Percentiles rank a stretch among this genome's conserved stretches.
These are phyloP conservation scores for Kodamaea sp. DNA, from an alignment of 1,139 yeast genomes.

Conservation along the genomic window DNA sequence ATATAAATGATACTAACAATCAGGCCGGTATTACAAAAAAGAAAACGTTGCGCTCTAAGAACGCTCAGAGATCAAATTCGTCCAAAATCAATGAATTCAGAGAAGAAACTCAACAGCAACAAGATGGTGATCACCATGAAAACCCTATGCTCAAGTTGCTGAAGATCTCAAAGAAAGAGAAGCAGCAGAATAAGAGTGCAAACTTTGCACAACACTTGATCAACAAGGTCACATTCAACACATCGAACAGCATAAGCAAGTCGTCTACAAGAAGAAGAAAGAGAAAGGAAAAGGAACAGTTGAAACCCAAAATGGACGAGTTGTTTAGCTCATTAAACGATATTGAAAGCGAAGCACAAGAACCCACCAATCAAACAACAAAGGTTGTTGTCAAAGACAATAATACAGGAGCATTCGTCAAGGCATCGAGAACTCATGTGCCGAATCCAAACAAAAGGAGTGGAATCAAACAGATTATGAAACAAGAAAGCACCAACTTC, in stretches of 20 bases:
- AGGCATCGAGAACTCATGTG: constrained; percentile 6
- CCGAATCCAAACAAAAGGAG: constrained; percentile 58
- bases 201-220: constrained; percentile 27
- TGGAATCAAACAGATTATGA: constrained; percentile 54
- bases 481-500: constrained; percentile 54
- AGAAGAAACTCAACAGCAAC: constrained; percentile 14
- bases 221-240: constrained; percentile 29
- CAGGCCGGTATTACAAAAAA: constrained; percentile 39
- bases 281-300: constrained; percentile 57
- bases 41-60: constrained; percentile 34
- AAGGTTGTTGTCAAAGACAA: constrained; percentile 8
- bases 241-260: constrained; percentile 51
- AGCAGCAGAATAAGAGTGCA: constrained; percentile 36
- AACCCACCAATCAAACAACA: constrained; percentile 8
- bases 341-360: constrained; percentile 13
- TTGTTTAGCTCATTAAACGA: constrained; percentile 51
- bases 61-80: constrained; percentile 21
- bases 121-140: constrained; percentile 25
- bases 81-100: constrained; percentile 28
- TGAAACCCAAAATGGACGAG: constrained; percentile 66
- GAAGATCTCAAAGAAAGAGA: constrained; percentile 54
- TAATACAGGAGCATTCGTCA: constrained; percentile 25
- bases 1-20: constrained; percentile 15
- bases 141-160: constrained; percentile 55
- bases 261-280: constrained; percentile 64